Percentiles rank a stretch among this genome's conserved stretches.
phyloP scores from a whole-genome alignment of 179 eudicot genomes.

The Amaranthus tricolor region DNA sequence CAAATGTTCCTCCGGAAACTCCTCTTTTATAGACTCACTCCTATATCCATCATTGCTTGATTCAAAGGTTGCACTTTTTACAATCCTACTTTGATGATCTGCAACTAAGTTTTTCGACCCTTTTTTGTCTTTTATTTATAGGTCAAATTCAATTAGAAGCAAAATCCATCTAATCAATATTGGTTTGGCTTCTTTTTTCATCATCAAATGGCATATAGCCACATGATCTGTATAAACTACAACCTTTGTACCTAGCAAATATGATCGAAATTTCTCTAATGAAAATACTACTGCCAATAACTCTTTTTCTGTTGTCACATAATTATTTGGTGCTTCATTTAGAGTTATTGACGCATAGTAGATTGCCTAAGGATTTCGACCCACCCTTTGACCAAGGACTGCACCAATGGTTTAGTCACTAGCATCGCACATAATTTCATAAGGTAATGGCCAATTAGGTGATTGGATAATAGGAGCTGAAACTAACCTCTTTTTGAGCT shows the following conservation, averaged over 20 bases:
- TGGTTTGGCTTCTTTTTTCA: neutral
- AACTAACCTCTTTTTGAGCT: neutral
- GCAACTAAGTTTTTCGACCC: neutral
- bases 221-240: neutral
- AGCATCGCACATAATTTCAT: conserved; percentile 4
- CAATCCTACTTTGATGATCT: neutral
- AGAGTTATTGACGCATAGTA: neutral
- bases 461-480: neutral
- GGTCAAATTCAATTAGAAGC: neutral
- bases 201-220: no score
- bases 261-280: neutral
- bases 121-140: no score
- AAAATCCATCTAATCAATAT: neutral
- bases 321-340: neutral
- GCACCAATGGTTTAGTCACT: neutral
- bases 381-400: neutral
- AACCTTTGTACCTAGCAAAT: neutral
- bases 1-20: neutral
- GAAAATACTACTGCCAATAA: neutral
- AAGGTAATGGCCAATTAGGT: neutral
- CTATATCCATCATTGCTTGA: neutral
- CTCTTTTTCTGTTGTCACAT: neutral
- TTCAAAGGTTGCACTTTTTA: neutral
- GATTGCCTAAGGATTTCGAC: neutral
- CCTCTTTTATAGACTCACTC: neutral